Percentiles rank a stretch among this genome's conserved stretches.
These are phyloP conservation scores for Parsonsia alboflavescens DNA, from an alignment of 257 asterid genomes.

Conservation along the genomic window DNA sequence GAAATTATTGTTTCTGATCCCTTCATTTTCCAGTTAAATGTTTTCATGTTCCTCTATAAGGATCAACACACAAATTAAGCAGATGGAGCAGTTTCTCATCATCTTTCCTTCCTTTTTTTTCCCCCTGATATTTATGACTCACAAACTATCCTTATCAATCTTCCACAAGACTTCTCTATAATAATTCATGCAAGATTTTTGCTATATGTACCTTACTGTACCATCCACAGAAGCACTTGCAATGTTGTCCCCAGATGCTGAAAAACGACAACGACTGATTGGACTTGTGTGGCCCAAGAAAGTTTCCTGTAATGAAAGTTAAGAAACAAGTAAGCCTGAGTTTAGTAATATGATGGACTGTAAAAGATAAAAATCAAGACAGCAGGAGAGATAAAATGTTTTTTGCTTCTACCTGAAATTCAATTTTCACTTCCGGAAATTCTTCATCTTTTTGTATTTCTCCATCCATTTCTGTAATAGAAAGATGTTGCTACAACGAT, in stretches of 20 bases:
- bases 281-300: constrained; percentile 98
- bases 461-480: constrained; percentile 42
- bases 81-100: background rate
- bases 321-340: background rate
- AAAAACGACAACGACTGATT: constrained; percentile 85
- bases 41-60: background rate
- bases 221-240: constrained; percentile 98
- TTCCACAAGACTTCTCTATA: background rate
- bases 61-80: background rate
- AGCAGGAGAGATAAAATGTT: background rate
- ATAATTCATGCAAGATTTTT: background rate
- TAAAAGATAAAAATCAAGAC: background rate
- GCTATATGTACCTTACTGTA: constrained; percentile 62
- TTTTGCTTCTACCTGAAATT: constrained; percentile 54
- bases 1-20: background rate
- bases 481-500: background rate
- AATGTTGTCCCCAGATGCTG: constrained; percentile 91
- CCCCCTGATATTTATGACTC: background rate
- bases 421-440: constrained; percentile 72
- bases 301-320: constrained; percentile 53
- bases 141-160: background rate
- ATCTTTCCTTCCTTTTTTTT: background rate
- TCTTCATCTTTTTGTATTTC: constrained; percentile 57
- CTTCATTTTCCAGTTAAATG: background rate
- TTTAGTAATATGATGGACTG: background rate